Evolutionary conservation across 2,329 filamentous ascomycete genomes (phyloP).

Genomic region (Chalara sp.): DNA sequence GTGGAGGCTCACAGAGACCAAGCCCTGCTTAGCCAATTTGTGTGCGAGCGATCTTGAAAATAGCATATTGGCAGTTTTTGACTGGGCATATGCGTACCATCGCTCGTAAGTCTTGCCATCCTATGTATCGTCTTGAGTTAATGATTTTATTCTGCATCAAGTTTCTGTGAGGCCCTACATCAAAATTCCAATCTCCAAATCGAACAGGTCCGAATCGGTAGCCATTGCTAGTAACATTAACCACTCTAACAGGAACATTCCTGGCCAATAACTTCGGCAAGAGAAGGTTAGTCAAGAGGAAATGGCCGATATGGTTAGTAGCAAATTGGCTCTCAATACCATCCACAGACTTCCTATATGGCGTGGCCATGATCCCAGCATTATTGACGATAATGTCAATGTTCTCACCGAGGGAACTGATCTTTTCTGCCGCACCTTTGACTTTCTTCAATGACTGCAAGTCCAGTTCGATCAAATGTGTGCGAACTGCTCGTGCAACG

Average conservation of each 20-base stretch:
- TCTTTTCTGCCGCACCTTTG: conserved; percentile 31
- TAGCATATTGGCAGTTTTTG: too few species aligned
- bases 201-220: conserved; percentile 28
- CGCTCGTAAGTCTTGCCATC: too few species aligned
- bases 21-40: too few species aligned
- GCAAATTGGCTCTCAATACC: conserved; percentile 11
- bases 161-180: too few species aligned
- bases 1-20: background rate
- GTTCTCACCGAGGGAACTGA: conserved; percentile 26
- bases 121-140: too few species aligned
- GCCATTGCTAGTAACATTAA: conserved; percentile 25
- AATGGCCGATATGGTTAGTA: conserved; percentile 9
- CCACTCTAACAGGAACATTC: conserved; percentile 2
- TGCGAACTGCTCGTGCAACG: background rate
- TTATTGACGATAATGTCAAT: conserved; percentile 31
- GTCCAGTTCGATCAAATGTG: background rate
- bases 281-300: conserved; percentile 8
- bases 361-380: conserved; percentile 7
- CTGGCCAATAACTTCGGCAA: conserved; percentile 17
- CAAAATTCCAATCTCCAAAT: conserved; percentile 23
- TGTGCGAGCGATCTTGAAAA: too few species aligned
- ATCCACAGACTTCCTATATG: background rate
- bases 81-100: too few species aligned
- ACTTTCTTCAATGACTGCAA: conserved; percentile 26
- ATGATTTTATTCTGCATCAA: too few species aligned